These are phyloP conservation scores for Gossypium anomalum DNA, from an alignment of 345 rosid species.

Conservation along the genomic window DNA sequence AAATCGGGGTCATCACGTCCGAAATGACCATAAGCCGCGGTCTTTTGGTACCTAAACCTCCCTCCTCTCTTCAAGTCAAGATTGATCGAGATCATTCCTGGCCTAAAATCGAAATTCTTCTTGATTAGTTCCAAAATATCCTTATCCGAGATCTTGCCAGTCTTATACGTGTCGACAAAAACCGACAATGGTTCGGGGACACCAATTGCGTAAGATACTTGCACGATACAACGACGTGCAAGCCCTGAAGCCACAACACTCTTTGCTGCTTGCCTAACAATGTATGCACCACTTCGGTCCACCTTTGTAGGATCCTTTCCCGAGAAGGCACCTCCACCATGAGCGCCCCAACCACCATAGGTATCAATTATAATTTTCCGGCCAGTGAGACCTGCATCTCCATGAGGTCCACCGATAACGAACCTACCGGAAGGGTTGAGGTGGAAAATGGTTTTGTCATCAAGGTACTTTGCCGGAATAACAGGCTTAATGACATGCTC, in stretches of 20 bases:
- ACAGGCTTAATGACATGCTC: not conserved
- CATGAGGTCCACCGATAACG: not conserved
- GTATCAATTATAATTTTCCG: not conserved
- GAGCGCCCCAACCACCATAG: not conserved
- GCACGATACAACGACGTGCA: not conserved
- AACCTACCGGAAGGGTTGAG: not conserved
- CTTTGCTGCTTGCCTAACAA: constrained; percentile 1
- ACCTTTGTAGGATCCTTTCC: not conserved
- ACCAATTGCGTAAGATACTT: not conserved
- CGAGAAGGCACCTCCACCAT: not conserved
- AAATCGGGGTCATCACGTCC: not conserved
- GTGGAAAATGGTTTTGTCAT: not conserved
- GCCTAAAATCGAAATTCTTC: not conserved
- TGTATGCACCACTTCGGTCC: not conserved
- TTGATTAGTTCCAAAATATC: not conserved
- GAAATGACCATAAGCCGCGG: not conserved
- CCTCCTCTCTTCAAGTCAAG: not conserved
- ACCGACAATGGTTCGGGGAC: not conserved
- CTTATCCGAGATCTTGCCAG: not conserved
- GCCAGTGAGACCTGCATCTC: not conserved
- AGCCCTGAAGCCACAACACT: not conserved
- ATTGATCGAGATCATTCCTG: not conserved
- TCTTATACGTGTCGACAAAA: not conserved
- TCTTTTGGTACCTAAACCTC: not conserved
- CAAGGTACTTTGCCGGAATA: not conserved